Evolutionary conservation across 345 rosid species (phyloP), one percentile per base, ranked within the genome.

Genomic region (Bruguiera gymnorhiza): DNA sequence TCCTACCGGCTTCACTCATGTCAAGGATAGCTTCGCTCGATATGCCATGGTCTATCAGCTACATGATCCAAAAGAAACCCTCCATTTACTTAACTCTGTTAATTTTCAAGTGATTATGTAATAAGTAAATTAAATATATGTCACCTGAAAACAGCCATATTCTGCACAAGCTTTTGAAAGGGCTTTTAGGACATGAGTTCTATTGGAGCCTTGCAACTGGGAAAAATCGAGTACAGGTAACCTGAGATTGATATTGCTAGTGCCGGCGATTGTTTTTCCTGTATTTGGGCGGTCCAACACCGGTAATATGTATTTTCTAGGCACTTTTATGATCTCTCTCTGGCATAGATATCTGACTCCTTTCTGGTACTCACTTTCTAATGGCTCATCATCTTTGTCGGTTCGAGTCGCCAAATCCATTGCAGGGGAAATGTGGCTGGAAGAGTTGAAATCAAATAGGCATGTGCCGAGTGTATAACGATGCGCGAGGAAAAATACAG

Each of bases 131-230:
- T 8, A 36, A 21, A 1, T 15, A 36, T 1, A 19, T 8, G 58
- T 31, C 26, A 82, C 85, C 74, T 79, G 85, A 37, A 82, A 79
- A 60, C 79, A 82, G 13, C 85, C 85, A 59, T 76, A 82, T 34
- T 74, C 72, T 69, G 74, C 59, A 26, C 77, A 82, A 30, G 85
- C 85, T 50, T 68, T 66, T 1, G 81, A 70, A 16, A 79, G 77
- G 61, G 74, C 63, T n/a, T 58, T 15, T 37, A 82, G 77, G 27
- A 52, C 75, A 18, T 59, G 68, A 46, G 23, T 16, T 39, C 85
- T 69, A 37, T 71, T 48, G 8, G 79, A 32, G 62, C 79, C 79
- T 55, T 65, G 76, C 20, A 82, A 58, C 16, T 62, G 65, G 16
- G 79, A 65, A 24, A 82, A 71, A 69, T 82, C 83, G 19, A 82